phyloP scores from a whole-genome alignment of 768 basidiomycete genomes.

The Phallus indusiatus region DNA sequence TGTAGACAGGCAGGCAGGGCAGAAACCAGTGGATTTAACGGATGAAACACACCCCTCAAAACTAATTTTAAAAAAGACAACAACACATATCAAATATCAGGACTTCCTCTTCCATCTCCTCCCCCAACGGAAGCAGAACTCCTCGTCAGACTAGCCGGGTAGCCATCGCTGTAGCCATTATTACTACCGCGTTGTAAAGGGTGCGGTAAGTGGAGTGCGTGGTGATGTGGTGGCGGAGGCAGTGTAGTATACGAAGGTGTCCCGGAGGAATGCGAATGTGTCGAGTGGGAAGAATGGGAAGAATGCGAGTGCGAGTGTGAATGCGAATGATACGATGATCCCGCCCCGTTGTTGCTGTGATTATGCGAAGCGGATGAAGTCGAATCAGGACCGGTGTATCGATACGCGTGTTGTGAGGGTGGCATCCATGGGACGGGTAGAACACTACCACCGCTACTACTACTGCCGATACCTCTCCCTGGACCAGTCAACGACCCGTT shows the following conservation, averaged over 20 bases:
- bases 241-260: not conserved
- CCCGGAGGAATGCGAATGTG: no score
- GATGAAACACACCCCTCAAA: not conserved
- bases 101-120: not conserved
- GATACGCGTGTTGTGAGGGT: not conserved
- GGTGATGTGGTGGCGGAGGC: not conserved
- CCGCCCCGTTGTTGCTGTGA: not conserved
- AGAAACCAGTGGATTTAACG: not conserved
- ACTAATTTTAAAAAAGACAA: not conserved
- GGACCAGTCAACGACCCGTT: not conserved
- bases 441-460: not conserved
- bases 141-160: conserved; percentile 2
- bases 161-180: not conserved
- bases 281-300: not conserved
- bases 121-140: not conserved
- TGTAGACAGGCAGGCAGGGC: not conserved
- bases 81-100: not conserved
- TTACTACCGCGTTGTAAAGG: not conserved
- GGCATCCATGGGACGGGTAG: not conserved
- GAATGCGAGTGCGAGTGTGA: not conserved
- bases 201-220: not conserved
- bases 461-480: not conserved
- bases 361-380: not conserved
- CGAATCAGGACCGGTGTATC: not conserved
- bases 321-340: not conserved